These are phyloP conservation scores for Alternaria novae-zelandiae DNA, from an alignment of 2,329 filamentous ascomycete genomes.

Conservation along the genomic window DNA sequence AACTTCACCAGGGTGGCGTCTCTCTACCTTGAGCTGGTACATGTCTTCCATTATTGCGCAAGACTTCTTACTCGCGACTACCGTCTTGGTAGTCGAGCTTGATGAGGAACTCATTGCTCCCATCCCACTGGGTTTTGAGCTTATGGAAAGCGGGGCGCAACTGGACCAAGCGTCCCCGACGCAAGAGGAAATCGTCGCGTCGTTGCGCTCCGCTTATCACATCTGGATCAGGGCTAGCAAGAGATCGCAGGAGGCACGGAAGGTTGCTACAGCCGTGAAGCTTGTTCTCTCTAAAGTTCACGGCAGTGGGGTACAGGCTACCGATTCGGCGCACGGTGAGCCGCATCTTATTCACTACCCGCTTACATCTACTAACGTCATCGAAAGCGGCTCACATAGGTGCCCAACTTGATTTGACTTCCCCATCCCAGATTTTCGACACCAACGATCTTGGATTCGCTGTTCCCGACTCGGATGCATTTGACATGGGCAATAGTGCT, in stretches of 20 bases:
- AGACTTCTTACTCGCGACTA: slow-evolving; percentile 58
- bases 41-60: slow-evolving; percentile 53
- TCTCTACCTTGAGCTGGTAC: slow-evolving; percentile 54
- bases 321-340: slow-evolving; percentile 13
- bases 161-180: slow-evolving; percentile 31
- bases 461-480: neutral
- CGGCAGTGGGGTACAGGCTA: neutral
- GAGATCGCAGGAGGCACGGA: slow-evolving; percentile 40
- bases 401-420: slow-evolving; percentile 5
- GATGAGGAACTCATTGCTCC: slow-evolving; percentile 35
- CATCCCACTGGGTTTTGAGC: slow-evolving; percentile 3
- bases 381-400: neutral
- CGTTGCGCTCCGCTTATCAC: slow-evolving; percentile 27
- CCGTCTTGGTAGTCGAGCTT: slow-evolving; percentile 55
- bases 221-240: slow-evolving; percentile 35
- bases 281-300: slow-evolving; percentile 35
- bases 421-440: slow-evolving; percentile 24
- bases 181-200: slow-evolving; percentile 31
- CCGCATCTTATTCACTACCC: neutral
- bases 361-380: neutral
- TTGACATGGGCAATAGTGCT: slow-evolving; percentile 8
- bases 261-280: slow-evolving; percentile 36
- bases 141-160: slow-evolving; percentile 12
- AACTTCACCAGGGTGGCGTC: slow-evolving; percentile 30
- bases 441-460: slow-evolving; percentile 9